These are phyloP conservation scores for Podila epicladia DNA, from an alignment of 192 early-diverging fungal genomes.

Conservation along the genomic window DNA sequence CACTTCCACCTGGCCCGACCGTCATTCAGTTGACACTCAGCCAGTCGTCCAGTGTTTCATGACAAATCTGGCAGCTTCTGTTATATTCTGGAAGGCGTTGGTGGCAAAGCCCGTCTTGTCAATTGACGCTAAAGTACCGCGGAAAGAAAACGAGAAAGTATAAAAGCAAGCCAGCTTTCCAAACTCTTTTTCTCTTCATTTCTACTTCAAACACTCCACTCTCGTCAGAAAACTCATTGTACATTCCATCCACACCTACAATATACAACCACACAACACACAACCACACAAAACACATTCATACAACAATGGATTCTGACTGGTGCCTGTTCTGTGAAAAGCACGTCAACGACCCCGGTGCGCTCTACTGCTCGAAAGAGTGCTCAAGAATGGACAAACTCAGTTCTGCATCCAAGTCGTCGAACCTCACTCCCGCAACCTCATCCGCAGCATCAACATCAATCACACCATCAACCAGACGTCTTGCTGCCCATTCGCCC, in stretches of 20 bases:
- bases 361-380: neutral
- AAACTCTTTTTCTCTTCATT: neutral
- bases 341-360: neutral
- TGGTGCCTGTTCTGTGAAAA: conserved; percentile 12
- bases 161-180: neutral
- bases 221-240: no score
- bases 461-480: neutral
- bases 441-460: neutral
- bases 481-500: neutral
- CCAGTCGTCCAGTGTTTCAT: neutral
- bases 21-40: neutral
- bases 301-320: conserved; percentile 7
- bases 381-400: conserved; percentile 7
- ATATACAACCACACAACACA: neutral
- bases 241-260: neutral
- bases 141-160: neutral
- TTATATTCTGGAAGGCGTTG: neutral
- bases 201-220: neutral
- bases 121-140: neutral
- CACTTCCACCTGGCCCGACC: no score
- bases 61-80: neutral
- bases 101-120: neutral
- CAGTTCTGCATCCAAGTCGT: neutral
- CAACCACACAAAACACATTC: neutral
- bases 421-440: neutral